phyloP scores from a whole-genome alignment of 345 rosid genomes.

The Citrus sp. region DNA sequence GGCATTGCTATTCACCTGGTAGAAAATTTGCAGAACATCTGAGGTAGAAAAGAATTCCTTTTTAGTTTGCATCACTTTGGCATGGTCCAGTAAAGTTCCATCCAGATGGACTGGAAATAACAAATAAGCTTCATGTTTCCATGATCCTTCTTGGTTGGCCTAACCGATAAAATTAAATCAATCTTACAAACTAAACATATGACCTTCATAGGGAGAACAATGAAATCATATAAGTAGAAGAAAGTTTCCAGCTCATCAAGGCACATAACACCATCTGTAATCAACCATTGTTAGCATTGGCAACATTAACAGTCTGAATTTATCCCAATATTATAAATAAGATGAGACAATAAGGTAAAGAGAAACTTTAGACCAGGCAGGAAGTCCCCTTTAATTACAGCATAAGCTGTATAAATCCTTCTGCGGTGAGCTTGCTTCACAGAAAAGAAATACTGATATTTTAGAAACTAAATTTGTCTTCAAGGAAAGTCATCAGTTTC shows the following conservation, averaged over 20 bases:
- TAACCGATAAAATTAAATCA: conserved; percentile 26
- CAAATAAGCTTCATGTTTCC: conserved; percentile 94
- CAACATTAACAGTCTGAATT: neutral
- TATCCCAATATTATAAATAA: neutral
- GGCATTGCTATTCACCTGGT: conserved; percentile 52
- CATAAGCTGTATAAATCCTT: neutral
- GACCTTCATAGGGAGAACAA: neutral
- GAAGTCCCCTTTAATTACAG: neutral
- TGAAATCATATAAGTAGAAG: neutral
- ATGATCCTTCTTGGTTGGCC: conserved; percentile 73
- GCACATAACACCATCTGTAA: neutral
- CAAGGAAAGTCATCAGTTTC: neutral
- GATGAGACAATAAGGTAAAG: neutral
- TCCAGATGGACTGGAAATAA: conserved; percentile 96
- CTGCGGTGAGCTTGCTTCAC: neutral
- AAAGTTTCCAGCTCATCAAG: neutral
- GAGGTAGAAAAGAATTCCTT: conserved; percentile 80
- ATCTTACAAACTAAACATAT: neutral
- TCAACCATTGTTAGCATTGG: neutral
- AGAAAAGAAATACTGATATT: neutral
- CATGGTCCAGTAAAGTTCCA: conserved; percentile 90
- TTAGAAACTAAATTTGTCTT: neutral
- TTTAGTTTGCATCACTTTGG: conserved; percentile 71
- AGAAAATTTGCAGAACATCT: conserved; percentile 88
- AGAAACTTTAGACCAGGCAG: neutral